Conservation (phyloP, 169 alveolate species). For the Plasmodium yoelii region DNA sequence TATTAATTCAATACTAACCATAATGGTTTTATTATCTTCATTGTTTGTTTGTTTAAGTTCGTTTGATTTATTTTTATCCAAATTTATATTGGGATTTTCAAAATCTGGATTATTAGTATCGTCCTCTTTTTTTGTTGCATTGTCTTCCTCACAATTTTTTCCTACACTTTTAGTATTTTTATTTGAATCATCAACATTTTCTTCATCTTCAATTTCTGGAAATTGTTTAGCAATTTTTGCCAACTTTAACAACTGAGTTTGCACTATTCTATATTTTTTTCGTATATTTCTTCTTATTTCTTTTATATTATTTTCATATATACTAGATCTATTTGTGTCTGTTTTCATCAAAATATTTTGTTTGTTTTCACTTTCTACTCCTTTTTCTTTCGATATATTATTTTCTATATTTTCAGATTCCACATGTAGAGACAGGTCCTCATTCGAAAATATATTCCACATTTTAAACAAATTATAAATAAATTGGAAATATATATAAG, state of each 20-base stretch:
- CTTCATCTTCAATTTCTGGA: slow-evolving; percentile 14
- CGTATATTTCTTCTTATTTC: slow-evolving; percentile 30
- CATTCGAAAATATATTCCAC: slow-evolving; percentile 65
- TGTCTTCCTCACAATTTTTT: not conserved
- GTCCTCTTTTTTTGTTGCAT: not conserved
- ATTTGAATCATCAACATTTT: not conserved
- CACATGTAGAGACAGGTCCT: slow-evolving; percentile 28
- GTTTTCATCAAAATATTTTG: slow-evolving; percentile 14
- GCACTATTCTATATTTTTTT: slow-evolving; percentile 63
- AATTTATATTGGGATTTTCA: not conserved
- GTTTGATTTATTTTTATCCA: not conserved
- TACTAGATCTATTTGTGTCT: slow-evolving; percentile 9
- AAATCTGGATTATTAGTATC: not conserved
- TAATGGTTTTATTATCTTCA: not conserved
- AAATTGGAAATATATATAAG: not conserved
- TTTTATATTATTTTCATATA: slow-evolving; percentile 32
- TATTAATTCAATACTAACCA: slow-evolving; percentile 28
- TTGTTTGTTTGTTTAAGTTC: not conserved
- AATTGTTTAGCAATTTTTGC: slow-evolving; percentile 41
- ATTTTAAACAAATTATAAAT: slow-evolving; percentile 8
- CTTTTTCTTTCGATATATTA: slow-evolving; percentile 9
- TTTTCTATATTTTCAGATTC: slow-evolving; percentile 37
- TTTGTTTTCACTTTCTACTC: slow-evolving; percentile 6
- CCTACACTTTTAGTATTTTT: not conserved
- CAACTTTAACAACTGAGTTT: slow-evolving; percentile 45